Conservation (phyloP, 2,329 filamentous ascomycete genomes). For the Phaeomoniella chlamydospora region DNA sequence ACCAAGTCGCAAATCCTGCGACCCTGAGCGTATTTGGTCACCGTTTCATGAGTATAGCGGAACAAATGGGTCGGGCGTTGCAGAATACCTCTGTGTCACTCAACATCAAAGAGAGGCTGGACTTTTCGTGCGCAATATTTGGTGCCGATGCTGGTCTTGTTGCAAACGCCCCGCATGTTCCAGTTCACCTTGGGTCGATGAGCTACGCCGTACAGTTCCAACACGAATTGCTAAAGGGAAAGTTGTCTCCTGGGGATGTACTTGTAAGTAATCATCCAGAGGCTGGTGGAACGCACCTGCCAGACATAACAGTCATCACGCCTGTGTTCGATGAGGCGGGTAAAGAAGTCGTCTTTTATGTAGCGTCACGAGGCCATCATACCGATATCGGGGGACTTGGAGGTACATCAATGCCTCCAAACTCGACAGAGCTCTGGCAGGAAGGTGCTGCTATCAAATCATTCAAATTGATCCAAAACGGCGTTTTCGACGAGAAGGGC, state of each 20-base stretch:
- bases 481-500: slow-evolving; percentile 19
- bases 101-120: slow-evolving; percentile 66
- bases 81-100: slow-evolving; percentile 70
- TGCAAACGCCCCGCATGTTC: slow-evolving; percentile 55
- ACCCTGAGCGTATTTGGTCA: slow-evolving; percentile 68
- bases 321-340: slow-evolving; percentile 53
- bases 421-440: slow-evolving; percentile 30
- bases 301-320: slow-evolving; percentile 65
- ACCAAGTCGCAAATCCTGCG: slow-evolving; percentile 52
- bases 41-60: slow-evolving; percentile 73
- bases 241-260: slow-evolving; percentile 60
- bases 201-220: slow-evolving; percentile 70
- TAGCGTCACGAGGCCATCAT: slow-evolving; percentile 61
- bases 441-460: slow-evolving; percentile 32
- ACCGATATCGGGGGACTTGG: slow-evolving; percentile 38
- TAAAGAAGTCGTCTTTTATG: slow-evolving; percentile 65
- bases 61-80: slow-evolving; percentile 70
- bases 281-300: slow-evolving; percentile 68
- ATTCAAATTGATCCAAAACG: slow-evolving; percentile 17
- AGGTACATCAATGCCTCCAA: slow-evolving; percentile 24
- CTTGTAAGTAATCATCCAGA: slow-evolving; percentile 68
- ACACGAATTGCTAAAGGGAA: slow-evolving; percentile 60
- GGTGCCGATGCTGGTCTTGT: slow-evolving; percentile 56
- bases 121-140: slow-evolving; percentile 73
- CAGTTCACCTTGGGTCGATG: slow-evolving; percentile 72